Conservation (phyloP, 179 eudicot species). For the Corrigiola litoralis region DNA sequence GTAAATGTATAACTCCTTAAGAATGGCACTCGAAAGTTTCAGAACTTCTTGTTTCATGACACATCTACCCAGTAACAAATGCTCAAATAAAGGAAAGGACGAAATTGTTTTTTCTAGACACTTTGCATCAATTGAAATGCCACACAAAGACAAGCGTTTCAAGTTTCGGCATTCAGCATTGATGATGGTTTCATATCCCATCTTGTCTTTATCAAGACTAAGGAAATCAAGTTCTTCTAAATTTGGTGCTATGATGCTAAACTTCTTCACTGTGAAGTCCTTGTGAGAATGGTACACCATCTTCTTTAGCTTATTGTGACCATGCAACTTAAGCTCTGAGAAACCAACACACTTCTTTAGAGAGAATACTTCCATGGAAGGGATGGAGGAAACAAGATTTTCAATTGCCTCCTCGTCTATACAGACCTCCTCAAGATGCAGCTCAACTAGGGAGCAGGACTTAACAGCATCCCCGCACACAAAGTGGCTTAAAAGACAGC, state of each 20-base stretch:
- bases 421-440: conserved; percentile 12
- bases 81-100: conserved; percentile 22
- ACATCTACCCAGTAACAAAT: conserved; percentile 13
- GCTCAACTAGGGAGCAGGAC: conserved; percentile 10
- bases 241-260: conserved; percentile 6
- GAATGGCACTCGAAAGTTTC: conserved; percentile 13
- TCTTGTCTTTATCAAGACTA: not conserved
- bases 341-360: conserved; percentile 14
- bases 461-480: not conserved
- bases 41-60: conserved; percentile 10
- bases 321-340: conserved; percentile 5
- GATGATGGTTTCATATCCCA: not conserved
- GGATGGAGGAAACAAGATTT: conserved; percentile 14
- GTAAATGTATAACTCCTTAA: conserved; percentile 11
- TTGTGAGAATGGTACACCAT: conserved; percentile 2
- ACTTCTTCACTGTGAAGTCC: not conserved
- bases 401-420: conserved; percentile 15
- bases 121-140: conserved; percentile 9
- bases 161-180: conserved; percentile 16
- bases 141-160: conserved; percentile 13
- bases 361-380: conserved; percentile 11
- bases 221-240: conserved; percentile 21
- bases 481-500: conserved; percentile 10
- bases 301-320: conserved; percentile 16
- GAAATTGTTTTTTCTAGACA: conserved; percentile 1